phyloP scores from a whole-genome alignment of 495 filamentous ascomycete genomes.

The Hypoxylon subgilvum region DNA sequence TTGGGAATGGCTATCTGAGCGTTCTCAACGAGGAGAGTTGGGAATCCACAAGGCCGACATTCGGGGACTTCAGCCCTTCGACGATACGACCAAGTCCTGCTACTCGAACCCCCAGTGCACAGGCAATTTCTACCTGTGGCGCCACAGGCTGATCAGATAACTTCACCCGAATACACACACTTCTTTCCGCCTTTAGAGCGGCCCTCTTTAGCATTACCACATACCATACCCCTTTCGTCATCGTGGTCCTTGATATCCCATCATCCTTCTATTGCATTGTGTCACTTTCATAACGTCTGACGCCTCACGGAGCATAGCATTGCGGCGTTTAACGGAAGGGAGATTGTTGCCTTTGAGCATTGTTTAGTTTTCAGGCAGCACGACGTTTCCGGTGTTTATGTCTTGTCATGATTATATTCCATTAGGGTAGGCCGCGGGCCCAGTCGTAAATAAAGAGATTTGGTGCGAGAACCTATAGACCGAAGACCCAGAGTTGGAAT shows the following conservation, averaged over 20 bases:
- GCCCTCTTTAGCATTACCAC: slow-evolving; percentile 22
- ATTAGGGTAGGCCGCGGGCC: slow-evolving; percentile 14
- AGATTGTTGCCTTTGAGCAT: slow-evolving; percentile 31
- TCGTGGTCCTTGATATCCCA: slow-evolving; percentile 30
- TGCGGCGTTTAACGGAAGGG: slow-evolving; percentile 33
- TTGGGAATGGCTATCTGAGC: slow-evolving; percentile 83
- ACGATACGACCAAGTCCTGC: slow-evolving; percentile 50
- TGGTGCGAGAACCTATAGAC: slow-evolving; percentile 33
- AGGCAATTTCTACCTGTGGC: slow-evolving; percentile 58
- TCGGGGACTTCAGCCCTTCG: slow-evolving; percentile 50
- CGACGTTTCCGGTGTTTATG: slow-evolving; percentile 3
- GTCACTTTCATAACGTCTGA: slow-evolving; percentile 23
- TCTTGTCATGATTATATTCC: too few relatives aligned
- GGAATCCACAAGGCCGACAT: slow-evolving; percentile 50
- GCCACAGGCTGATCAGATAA: slow-evolving; percentile 49
- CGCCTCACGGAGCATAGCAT: slow-evolving; percentile 41
- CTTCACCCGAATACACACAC: slow-evolving; percentile 34
- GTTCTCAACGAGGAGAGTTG: slow-evolving; percentile 81
- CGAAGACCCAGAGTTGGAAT: slow-evolving; percentile 26
- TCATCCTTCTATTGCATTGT: slow-evolving; percentile 25
- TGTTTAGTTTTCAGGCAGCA: slow-evolving; percentile 15
- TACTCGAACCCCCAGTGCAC: slow-evolving; percentile 54
- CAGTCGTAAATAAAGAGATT: slow-evolving; percentile 32
- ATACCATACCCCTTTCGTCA: slow-evolving; percentile 19
- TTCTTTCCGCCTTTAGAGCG: slow-evolving; percentile 16